Percentiles rank a stretch among this genome's conserved stretches.
Evolutionary conservation across 1,284 basidiomycete genomes (phyloP).

Genomic region (Microbotryomycetes sp.): DNA sequence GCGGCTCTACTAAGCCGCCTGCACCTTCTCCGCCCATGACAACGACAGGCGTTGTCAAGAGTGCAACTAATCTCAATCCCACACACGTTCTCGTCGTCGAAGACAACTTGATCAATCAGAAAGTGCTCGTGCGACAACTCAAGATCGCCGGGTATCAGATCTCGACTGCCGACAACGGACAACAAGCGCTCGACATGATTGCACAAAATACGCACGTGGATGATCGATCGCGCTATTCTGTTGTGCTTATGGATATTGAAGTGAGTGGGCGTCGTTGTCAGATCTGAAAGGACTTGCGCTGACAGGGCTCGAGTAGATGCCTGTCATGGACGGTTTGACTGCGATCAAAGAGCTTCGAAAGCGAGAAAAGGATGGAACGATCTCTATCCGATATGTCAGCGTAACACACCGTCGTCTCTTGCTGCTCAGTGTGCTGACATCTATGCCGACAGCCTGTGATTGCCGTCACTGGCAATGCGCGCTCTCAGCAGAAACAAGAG

Average conservation of each 20-base stretch:
- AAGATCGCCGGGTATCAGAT: not conserved
- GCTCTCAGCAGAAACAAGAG: not conserved
- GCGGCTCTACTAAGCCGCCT: not conserved
- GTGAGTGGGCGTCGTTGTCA: not conserved
- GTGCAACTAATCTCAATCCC: not conserved
- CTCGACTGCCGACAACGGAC: not conserved
- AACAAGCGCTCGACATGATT: not conserved
- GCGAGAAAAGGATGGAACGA: not conserved
- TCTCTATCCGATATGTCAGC: not conserved
- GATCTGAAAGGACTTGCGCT: not conserved
- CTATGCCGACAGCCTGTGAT: not conserved
- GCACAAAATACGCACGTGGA: not conserved
- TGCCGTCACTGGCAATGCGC: not conserved
- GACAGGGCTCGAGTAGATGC: not conserved
- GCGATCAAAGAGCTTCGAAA: not conserved
- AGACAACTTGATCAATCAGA: not conserved
- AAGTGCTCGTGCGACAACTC: not conserved
- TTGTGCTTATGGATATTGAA: conserved; percentile 1
- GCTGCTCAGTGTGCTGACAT: no score
- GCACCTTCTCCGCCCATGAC: not conserved
- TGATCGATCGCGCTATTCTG: not conserved
- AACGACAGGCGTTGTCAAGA: not conserved
- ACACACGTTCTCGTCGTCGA: conserved; percentile 1
- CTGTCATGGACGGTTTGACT: not conserved
- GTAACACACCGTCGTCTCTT: no score